A percentile compares a stretch with the other conserved stretches of the same genome.
Conservation (phyloP, 331 rosid genomes). For the Spiraea crenata region DNA sequence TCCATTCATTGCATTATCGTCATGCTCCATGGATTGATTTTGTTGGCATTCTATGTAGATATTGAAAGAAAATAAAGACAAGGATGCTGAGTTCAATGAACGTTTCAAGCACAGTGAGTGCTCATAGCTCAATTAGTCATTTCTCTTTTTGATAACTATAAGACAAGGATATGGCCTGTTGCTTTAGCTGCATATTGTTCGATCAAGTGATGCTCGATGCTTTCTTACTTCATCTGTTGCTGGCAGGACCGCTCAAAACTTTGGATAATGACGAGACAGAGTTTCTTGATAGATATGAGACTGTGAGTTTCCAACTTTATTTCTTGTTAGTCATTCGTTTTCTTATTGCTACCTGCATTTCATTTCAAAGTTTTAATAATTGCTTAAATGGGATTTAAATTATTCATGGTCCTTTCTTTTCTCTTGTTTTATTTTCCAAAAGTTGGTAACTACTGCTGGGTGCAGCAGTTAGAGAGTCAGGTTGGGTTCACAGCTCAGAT, state of each 20-base stretch:
- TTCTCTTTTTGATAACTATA: no score
- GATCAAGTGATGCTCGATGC: no score
- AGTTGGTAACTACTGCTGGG: not conserved
- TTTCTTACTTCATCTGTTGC: not conserved
- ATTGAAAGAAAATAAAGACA: constrained; percentile 88
- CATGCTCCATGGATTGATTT: not conserved
- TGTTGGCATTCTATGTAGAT: constrained; percentile 42
- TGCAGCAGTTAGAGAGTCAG: not conserved
- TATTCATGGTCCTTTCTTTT: not conserved
- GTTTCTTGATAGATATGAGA: constrained; percentile 73
- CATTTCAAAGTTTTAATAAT: no score
- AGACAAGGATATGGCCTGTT: no score
- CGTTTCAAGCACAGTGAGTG: constrained; percentile 93
- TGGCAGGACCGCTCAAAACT: constrained; percentile 92
- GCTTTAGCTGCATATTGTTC: no score
- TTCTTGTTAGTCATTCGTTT: not conserved
- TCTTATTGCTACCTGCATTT: not conserved
- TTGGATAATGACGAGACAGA: constrained; percentile 92
- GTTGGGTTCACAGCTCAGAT: not conserved
- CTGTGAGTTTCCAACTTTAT: constrained; percentile 36
- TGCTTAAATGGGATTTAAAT: no score
- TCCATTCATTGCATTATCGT: not conserved
- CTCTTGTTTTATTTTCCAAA: not conserved
- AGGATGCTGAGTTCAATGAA: constrained; percentile 86
- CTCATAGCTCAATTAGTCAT: not conserved